phyloP scores from a whole-genome alignment of 163 green algal species.

The Scenedesmus sp. region DNA sequence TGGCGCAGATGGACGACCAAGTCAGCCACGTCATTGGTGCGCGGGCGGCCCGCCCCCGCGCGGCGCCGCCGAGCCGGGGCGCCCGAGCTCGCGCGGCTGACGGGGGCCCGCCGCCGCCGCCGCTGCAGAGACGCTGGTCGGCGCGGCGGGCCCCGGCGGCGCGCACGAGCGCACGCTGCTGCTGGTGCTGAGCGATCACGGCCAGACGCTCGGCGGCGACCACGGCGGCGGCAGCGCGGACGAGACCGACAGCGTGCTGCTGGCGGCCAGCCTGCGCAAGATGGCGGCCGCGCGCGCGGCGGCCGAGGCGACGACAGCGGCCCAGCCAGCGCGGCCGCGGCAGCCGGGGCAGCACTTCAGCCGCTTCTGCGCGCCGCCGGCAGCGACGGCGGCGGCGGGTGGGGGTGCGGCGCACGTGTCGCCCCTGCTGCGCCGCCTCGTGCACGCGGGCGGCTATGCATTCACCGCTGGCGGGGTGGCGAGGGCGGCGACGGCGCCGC shows the following conservation, averaged over 20 bases:
- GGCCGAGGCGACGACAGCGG: no score
- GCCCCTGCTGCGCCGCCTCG: background rate
- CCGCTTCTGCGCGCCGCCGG: background rate
- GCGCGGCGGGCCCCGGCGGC: conserved; percentile 50
- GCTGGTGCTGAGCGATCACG: conserved; percentile 94
- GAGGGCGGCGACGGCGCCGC: conserved; percentile 15
- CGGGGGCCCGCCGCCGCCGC: no score
- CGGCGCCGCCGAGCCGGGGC: no score
- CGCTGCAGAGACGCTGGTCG: conserved; percentile 57
- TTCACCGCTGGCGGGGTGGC: no score
- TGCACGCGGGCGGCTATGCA: conserved; percentile 4
- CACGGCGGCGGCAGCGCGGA: conserved; percentile 90
- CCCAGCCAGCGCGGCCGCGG: background rate
- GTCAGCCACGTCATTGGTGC: conserved; percentile 49
- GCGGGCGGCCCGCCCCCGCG: no score
- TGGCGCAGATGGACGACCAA: conserved; percentile 81
- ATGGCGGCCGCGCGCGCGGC: conserved; percentile 28
- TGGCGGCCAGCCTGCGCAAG: conserved; percentile 68
- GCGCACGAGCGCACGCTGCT: conserved; percentile 80
- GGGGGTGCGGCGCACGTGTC: background rate
- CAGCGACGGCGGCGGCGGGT: conserved; percentile 3
- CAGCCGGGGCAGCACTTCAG: background rate
- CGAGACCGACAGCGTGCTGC: conserved; percentile 80
- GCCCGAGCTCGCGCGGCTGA: background rate
- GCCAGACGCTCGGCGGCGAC: conserved; percentile 88